phyloP scores from a whole-genome alignment of 306 rosid genomes.

The Crotalaria pallida region DNA sequence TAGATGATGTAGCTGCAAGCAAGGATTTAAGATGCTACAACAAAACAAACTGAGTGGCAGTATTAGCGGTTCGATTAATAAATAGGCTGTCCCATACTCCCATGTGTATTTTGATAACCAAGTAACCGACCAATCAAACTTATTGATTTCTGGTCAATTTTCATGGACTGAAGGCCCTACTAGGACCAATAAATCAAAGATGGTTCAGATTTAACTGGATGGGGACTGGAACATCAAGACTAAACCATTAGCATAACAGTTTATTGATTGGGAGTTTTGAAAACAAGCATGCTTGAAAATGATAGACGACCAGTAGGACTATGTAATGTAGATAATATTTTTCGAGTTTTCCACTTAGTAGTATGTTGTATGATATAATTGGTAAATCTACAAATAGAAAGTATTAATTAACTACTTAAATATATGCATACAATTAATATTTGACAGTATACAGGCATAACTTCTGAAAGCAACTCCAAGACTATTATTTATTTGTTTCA shows the following conservation, averaged over 20 bases:
- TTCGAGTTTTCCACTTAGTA: neutral
- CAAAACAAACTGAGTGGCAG: constrained; percentile 24
- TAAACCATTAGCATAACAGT: neutral
- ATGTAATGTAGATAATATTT: constrained; percentile 3
- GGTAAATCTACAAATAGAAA: neutral
- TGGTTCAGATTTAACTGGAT: constrained; percentile 24
- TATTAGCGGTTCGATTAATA: constrained; percentile 20
- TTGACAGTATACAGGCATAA: neutral
- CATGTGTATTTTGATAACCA: constrained; percentile 17
- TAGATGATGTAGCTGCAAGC: neutral
- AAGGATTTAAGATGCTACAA: constrained; percentile 24
- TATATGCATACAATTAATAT: neutral
- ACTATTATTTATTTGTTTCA: neutral
- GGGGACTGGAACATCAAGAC: constrained; percentile 16
- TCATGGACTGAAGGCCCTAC: constrained; percentile 7
- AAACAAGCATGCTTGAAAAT: constrained; percentile 17
- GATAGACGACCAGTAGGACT: constrained; percentile 12
- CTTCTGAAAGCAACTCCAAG: neutral
- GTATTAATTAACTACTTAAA: neutral
- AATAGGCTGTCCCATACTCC: constrained; percentile 20
- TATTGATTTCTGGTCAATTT: neutral
- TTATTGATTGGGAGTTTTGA: constrained; percentile 18
- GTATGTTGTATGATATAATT: constrained; percentile 5
- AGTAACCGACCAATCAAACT: constrained; percentile 23
- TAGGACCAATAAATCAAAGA: constrained; percentile 15